These are phyloP conservation scores for Cudoniella acicularis DNA, from an alignment of 495 filamentous ascomycete genomes.

Conservation along the genomic window DNA sequence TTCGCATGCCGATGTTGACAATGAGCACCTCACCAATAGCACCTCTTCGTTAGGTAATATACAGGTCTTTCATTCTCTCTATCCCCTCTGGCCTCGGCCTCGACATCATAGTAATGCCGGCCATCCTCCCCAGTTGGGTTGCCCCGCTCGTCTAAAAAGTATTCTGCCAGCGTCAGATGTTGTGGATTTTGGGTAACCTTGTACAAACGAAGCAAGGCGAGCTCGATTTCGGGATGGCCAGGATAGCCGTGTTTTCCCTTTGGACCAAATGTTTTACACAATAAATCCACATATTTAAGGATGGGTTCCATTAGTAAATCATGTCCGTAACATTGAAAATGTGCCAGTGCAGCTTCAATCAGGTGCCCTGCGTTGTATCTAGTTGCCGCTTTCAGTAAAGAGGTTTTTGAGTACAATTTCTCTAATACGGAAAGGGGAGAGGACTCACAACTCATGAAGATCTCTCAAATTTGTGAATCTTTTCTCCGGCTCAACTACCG, in stretches of 20 bases:
- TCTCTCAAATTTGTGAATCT: constrained; percentile 56
- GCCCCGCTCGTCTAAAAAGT: constrained; percentile 56
- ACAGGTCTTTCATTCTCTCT: constrained; percentile 38
- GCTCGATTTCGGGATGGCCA: constrained; percentile 58
- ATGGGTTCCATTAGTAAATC: constrained; percentile 47
- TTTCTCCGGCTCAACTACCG: constrained; percentile 46
- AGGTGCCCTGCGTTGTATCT: constrained; percentile 59
- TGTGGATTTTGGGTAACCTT: constrained; percentile 40
- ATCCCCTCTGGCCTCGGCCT: constrained; percentile 48
- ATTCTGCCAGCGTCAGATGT: constrained; percentile 47
- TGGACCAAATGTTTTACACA: constrained; percentile 44
- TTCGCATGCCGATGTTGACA: not conserved
- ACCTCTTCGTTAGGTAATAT: constrained; percentile 33
- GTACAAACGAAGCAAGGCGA: constrained; percentile 53
- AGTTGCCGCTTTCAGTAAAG: not conserved
- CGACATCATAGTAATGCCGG: constrained; percentile 48
- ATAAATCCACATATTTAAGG: constrained; percentile 50
- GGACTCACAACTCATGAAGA: constrained; percentile 56
- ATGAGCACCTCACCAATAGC: constrained; percentile 19
- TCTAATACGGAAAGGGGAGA: not conserved
- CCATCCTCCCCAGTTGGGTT: constrained; percentile 46
- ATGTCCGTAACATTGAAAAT: constrained; percentile 47
- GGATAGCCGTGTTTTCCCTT: constrained; percentile 55
- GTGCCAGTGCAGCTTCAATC: constrained; percentile 55
- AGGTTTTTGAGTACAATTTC: not conserved